phyloP scores from a whole-genome alignment of 2,329 filamentous ascomycete species.

The Beauveria sp. region DNA sequence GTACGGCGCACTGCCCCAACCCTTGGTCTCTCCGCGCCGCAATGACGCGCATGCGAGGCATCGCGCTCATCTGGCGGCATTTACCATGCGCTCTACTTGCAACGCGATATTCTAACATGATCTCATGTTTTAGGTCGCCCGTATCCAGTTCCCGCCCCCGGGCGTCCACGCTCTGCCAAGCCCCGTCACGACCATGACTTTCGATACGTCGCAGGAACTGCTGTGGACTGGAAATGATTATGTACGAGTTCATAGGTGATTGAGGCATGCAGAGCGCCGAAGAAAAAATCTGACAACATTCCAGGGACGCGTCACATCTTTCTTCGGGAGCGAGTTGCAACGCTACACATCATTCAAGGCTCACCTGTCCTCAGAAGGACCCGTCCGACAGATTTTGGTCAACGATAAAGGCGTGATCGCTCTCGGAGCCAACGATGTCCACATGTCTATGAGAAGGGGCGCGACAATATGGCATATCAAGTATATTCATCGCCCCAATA shows the following conservation, averaged over 20 bases:
- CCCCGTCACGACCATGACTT: slow-evolving; percentile 71
- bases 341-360: slow-evolving; percentile 86
- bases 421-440: slow-evolving; percentile 74
- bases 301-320: slow-evolving; percentile 82
- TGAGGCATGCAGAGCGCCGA: neutral
- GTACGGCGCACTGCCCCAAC: slow-evolving; percentile 30
- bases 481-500: slow-evolving; percentile 34
- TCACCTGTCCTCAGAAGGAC: slow-evolving; percentile 64
- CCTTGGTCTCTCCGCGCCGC: slow-evolving; percentile 11
- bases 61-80: slow-evolving; percentile 9
- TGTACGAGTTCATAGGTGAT: slow-evolving; percentile 42
- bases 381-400: slow-evolving; percentile 81
- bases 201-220: slow-evolving; percentile 83
- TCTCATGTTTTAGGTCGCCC: slow-evolving; percentile 54
- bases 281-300: slow-evolving; percentile 17
- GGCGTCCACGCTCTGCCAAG: slow-evolving; percentile 63
- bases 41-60: slow-evolving; percentile 15
- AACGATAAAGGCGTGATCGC: slow-evolving; percentile 86
- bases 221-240: slow-evolving; percentile 90
- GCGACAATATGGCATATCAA: slow-evolving; percentile 81
- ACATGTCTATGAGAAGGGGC: slow-evolving; percentile 80
- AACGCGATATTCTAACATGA: slow-evolving; percentile 4
- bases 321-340: slow-evolving; percentile 77
- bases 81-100: neutral
- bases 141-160: slow-evolving; percentile 73